Conservation (phyloP, 1,139 yeast genomes). For the Magnusiomyces ingens region DNA sequence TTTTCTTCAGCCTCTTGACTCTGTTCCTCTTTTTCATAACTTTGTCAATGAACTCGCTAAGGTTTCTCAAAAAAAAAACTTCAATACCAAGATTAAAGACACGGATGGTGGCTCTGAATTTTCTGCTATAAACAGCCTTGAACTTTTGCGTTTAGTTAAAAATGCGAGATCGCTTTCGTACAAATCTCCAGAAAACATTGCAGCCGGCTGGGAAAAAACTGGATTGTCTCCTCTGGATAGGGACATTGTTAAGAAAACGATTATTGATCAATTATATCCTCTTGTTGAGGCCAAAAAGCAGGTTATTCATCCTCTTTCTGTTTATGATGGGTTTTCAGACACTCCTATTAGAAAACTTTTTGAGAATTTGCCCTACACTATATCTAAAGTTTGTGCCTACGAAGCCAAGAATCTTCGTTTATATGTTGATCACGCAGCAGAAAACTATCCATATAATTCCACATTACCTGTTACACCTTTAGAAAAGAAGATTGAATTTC, state of each 20-base stretch:
- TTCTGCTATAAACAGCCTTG: background rate
- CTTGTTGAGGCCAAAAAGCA: background rate
- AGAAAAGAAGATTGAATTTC: background rate
- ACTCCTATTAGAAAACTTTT: background rate
- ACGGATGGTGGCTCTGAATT: background rate
- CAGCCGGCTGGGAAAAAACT: constrained; percentile 5
- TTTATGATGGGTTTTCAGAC: background rate
- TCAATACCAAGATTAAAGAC: background rate
- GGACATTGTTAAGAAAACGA: background rate
- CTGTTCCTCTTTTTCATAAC: background rate
- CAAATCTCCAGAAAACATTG: background rate
- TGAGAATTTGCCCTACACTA: background rate
- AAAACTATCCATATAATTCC: background rate
- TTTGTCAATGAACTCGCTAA: background rate
- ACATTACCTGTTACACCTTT: background rate
- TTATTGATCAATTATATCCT: constrained; percentile 1
- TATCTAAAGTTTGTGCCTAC: constrained; percentile 4
- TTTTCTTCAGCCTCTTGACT: constrained; percentile 4
- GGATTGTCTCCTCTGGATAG: constrained; percentile 6
- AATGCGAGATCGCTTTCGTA: background rate
- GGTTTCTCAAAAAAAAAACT: background rate
- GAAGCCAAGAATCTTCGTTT: constrained; percentile 2
- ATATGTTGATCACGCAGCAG: background rate
- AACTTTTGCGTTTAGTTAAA: background rate
- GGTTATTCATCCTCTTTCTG: background rate